Conservation (phyloP, 1,284 basidiomycete genomes). For the Vanrija pseudolonga region DNA sequence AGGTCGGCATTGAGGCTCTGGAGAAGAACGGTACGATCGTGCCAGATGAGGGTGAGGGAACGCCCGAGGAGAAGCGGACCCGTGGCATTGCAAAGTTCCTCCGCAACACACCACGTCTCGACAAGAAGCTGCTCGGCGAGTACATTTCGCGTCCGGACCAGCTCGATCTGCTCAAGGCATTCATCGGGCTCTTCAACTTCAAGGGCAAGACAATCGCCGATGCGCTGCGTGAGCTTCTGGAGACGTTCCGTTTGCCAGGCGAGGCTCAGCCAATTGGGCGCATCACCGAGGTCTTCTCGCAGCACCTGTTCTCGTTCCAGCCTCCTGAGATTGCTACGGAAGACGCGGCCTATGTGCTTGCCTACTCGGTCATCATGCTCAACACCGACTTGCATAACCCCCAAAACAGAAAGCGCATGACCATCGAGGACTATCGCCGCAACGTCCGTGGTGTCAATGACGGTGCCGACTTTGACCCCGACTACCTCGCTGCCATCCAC, state of each 20-base stretch:
- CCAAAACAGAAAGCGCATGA: conserved; percentile 96
- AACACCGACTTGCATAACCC: conserved; percentile 98
- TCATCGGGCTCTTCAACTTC: conserved; percentile 88
- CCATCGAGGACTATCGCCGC: conserved; percentile 86
- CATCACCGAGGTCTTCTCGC: conserved; percentile 93
- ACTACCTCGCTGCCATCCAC: conserved; percentile 83
- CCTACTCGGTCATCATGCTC: conserved; percentile 96
- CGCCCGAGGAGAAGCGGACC: conserved; percentile 41
- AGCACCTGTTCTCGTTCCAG: conserved; percentile 81
- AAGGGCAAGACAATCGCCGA: conserved; percentile 87
- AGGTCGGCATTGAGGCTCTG: conserved; percentile 81
- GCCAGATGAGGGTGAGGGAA: conserved; percentile 31
- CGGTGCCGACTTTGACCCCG: conserved; percentile 73
- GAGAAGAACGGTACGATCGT: conserved; percentile 80
- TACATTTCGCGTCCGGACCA: conserved; percentile 89
- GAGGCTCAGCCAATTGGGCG: conserved; percentile 91
- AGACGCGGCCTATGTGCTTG: conserved; percentile 91
- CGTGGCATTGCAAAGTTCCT: conserved; percentile 68
- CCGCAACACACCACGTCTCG: conserved; percentile 77
- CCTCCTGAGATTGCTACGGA: conserved; percentile 75
- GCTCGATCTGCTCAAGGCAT: conserved; percentile 76
- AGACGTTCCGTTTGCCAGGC: conserved; percentile 91
- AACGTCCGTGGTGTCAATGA: conserved; percentile 94
- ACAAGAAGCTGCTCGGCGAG: conserved; percentile 93
- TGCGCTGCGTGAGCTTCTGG: conserved; percentile 89